These are phyloP conservation scores for Xylogone sp. DNA, from an alignment of 2,329 filamentous ascomycete species.

Conservation along the genomic window DNA sequence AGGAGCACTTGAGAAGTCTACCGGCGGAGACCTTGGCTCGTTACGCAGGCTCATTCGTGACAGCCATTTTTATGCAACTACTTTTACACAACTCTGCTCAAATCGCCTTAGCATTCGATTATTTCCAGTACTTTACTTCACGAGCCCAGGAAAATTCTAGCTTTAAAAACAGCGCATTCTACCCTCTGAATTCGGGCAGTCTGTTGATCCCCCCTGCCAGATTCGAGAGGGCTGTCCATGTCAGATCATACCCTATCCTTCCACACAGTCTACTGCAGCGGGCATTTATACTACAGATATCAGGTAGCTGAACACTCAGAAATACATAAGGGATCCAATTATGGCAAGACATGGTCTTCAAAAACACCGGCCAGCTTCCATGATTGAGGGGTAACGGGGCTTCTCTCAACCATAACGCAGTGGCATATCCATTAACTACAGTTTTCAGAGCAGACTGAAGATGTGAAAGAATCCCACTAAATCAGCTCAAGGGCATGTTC, in stretches of 20 bases:
- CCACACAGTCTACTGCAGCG: too few species aligned
- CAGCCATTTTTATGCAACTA: neutral
- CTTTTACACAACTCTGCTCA: neutral
- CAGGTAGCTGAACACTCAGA: too few species aligned
- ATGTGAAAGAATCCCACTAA: conserved; percentile 9
- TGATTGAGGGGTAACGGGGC: too few species aligned
- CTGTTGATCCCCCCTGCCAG: too few species aligned
- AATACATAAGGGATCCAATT: too few species aligned
- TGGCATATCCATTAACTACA: neutral
- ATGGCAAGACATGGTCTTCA: too few species aligned
- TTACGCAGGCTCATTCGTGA: neutral
- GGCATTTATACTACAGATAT: too few species aligned
- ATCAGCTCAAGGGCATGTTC: conserved; percentile 9
- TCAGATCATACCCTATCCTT: too few species aligned
- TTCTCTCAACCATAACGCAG: too few species aligned
- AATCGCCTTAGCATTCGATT: neutral
- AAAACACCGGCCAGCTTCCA: too few species aligned
- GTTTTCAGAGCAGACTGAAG: neutral
- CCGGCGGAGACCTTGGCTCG: neutral
- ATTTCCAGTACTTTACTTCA: neutral
- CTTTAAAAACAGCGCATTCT: neutral
- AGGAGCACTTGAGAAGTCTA: conserved; percentile 8
- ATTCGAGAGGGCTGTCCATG: too few species aligned
- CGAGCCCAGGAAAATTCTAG: neutral
- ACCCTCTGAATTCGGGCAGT: too few species aligned